Evolutionary conservation across 768 basidiomycete genomes (phyloP), one percentile per base, ranked within the genome.

Genomic region (Fibroporia radiculosa): DNA sequence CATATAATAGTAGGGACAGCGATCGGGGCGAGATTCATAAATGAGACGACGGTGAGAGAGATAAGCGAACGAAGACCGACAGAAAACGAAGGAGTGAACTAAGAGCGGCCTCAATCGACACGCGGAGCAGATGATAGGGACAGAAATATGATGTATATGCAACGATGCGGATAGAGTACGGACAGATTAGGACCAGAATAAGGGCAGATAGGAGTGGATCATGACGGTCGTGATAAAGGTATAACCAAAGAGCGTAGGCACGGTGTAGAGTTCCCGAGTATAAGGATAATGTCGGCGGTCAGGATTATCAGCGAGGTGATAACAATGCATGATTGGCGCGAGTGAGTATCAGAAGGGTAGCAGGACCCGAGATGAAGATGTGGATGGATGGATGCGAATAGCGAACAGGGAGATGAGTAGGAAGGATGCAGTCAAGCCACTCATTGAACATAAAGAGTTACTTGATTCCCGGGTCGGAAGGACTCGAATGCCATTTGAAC

Each of bases 401-500:
- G 38, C 26, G 19, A 33, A 36, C 35, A 26, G 36, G 40, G 20
- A 36, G 33, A 34, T 31, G 23, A 34, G 47, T 20, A 20, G 33
- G 7, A 47, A 19, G 31, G 22, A 13, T 31, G 22, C 6, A 36
- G 32, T 16, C 3, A 41, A 10, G 20, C 27, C 34, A 38, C 49
- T 79, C 69, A 89, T 61, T 78, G 82, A 57, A 90, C 87, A 63
- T 79, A 87, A 38, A 90, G 73, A 14, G 80, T 84, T 47, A 90
- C 84, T 64, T 87, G 87, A 49, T 78, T 78, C n/a, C 82, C 83
- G 24, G 83, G 80, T 51, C 79, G 73, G 64, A 77, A 82, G 47
- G 81, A 75, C 65, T 93, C 91, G 52, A 95, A 93, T 29, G 92
- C 92, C 78, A 95, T 90, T 55, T 90, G 86, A 27, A 93, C 85